Base-by-base conservation (phyloP, 1,139 yeast genomes). In the Dujonia santamariae region DNA sequence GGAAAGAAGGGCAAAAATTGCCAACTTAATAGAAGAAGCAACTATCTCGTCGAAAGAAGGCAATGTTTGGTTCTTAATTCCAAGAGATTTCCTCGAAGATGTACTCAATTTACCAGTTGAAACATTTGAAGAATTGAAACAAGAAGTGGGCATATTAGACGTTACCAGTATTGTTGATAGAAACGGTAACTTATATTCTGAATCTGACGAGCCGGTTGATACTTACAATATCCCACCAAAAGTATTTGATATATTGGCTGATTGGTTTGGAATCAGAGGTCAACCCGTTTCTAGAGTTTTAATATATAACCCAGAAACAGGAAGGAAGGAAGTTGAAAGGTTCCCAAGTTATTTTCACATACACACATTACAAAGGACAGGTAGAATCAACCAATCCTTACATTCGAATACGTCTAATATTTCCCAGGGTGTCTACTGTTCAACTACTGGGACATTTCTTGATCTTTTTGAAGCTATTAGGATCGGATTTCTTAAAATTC, bases 201-300 rank as follows among this genome's bases (percentile, higher is more conserved):
- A 59, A 30, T 52, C 49, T 14, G 42, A 50, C 3, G 69, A 60
- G 37, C 56, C 62, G 0, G 50, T 51, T n/a, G 56, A 54, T 16
- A 53, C 63, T 3, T 44, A 43, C 19, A 46, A 47, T 56, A 52
- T 79, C 1, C 59, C 74, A 0, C 66, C 67, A 2, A 51, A 54
- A 2, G 63, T 68, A 2, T 80, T 75, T 46, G 48, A 61, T 2
- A 47, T 63, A 37, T 53, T 81, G 12, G 51, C 53, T 1, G 61
- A 64, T 19, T 76, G 83, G 81, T 80, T 79, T 52, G 85, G 83
- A 0, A 34, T 72, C 12, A 45, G 55, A 3, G 68, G 70, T 0
- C 50, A 50, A 6, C 76, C 82, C 0, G 65, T 80, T 1, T 49
- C 62, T 4, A 67, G 88, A 21, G 59, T 60, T 20, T 49, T 77